Evolutionary conservation across 1,284 basidiomycete species (phyloP), one percentile per base, ranked within the genome.

Genomic region (Cryptococcus floricola): DNA sequence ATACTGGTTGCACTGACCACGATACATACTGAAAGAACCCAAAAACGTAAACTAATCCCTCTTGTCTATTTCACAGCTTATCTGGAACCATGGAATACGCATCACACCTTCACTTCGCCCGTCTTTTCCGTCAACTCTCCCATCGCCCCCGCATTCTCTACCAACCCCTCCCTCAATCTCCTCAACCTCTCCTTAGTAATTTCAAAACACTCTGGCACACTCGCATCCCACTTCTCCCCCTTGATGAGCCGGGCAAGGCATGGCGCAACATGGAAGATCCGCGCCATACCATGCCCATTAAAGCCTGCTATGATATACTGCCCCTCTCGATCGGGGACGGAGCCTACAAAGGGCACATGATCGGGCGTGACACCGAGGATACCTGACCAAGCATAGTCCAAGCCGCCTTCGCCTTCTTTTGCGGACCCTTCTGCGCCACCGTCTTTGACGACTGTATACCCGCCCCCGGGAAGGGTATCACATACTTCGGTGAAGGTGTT

Each of bases 231-330:
- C 38, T 60, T 54, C 8, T 65, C 67, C 10, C 57, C 62, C 18
- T 58, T 52, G 1, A 75, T 66, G 46, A 66, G 54, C 9, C 28
- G 23, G 12, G 71, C 72, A 4, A 74, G 60, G 18, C 62, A 59
- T 2, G 74, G 74, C 3, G 70, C 74, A 38, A 68, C 69, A 31
- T 69, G 61, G 59, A 74, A 71, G 53, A 74, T 76, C 16, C 72
- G 59, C n/a, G 74, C 72, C 72, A 73, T 68, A 5, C 67, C 71
- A 51, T 75, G 71, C 1, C 73, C 73, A 34, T 72, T 71, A 57
- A 67, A 73, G 1, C 73, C 71, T 1, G 65, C 70, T 0, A 63
- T 66, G 31, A 69, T 55, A 44, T 56, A 75, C 49, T 73, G 70
- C n/a, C 71, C 69, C 8, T 50, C 38, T 52, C 63, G 64, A 6